phyloP scores from a whole-genome alignment of 768 basidiomycete species.

The Mrakia gelida region DNA sequence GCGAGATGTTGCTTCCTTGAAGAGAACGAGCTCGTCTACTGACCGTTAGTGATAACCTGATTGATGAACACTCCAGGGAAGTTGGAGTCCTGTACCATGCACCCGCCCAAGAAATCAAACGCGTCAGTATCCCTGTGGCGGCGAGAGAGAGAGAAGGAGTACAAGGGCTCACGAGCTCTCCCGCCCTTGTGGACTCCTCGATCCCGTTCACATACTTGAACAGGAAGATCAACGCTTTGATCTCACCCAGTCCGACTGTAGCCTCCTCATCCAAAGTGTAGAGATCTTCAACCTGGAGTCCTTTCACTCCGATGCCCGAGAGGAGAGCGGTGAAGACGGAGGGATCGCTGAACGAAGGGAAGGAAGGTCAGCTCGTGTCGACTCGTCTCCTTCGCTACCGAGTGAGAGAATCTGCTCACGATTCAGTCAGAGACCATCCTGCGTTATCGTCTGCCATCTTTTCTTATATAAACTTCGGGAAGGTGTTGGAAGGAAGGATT shows the following conservation, averaged over 20 bases:
- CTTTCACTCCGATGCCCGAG: constrained; percentile 17
- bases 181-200: constrained; percentile 18
- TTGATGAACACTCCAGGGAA: constrained; percentile 77
- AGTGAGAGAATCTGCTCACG: constrained; percentile 11
- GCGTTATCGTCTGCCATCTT: constrained; percentile 26
- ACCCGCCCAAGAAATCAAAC: not conserved
- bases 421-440: constrained; percentile 32
- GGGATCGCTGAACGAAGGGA: constrained; percentile 13
- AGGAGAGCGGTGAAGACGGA: constrained; percentile 32
- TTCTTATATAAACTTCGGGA: not conserved
- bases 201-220: constrained; percentile 31
- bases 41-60: constrained; percentile 52
- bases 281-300: constrained; percentile 32
- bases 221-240: constrained; percentile 30
- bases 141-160: not conserved
- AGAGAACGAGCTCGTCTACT: no score
- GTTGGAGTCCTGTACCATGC: constrained; percentile 55
- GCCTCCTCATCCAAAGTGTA: constrained; percentile 24
- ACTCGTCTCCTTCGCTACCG: not conserved
- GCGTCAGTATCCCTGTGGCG: not conserved
- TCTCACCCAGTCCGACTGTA: constrained; percentile 10
- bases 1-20: no score
- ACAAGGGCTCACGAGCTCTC: not conserved
- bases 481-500: not conserved
- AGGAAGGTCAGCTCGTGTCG: not conserved